Conservation (phyloP, 441 rosid species). For the Euphorbia schlechtendalii region DNA sequence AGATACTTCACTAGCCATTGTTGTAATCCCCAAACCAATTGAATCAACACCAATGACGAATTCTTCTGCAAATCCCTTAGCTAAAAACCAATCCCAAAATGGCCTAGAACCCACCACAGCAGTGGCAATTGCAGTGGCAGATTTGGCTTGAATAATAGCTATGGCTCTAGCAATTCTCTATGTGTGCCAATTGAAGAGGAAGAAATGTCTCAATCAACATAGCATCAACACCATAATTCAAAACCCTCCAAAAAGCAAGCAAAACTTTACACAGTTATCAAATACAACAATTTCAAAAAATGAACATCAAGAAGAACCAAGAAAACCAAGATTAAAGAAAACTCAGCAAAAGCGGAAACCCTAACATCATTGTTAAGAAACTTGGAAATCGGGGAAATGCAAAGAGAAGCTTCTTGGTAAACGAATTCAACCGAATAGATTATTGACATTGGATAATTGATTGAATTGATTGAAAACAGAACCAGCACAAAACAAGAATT, state of each 20-base stretch:
- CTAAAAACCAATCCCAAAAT: conserved; percentile 32
- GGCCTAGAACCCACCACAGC: conserved; percentile 40
- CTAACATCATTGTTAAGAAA: conserved; percentile 13
- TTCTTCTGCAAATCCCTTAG: conserved; percentile 21
- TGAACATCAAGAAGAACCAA: conserved; percentile 15
- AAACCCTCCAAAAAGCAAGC: conserved; percentile 14
- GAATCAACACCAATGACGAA: conserved; percentile 31
- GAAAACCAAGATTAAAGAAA: conserved; percentile 19
- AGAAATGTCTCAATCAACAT: conserved; percentile 23
- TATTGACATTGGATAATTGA: background rate
- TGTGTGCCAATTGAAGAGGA: conserved; percentile 52
- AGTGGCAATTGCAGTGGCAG: conserved; percentile 52
- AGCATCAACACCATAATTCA: background rate
- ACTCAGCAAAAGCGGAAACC: conserved; percentile 15
- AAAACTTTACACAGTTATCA: conserved; percentile 16
- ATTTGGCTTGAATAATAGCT: conserved; percentile 53
- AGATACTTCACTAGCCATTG: conserved; percentile 74
- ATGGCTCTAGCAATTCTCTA: conserved; percentile 57
- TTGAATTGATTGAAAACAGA: background rate
- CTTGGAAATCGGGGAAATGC: conserved; percentile 20
- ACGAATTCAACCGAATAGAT: background rate
- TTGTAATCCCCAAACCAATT: conserved; percentile 53
- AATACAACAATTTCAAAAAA: conserved; percentile 24
- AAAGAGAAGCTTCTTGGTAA: conserved; percentile 16
- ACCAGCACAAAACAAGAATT: background rate